These are phyloP conservation scores for Thozetella sp. DNA, from an alignment of 495 filamentous ascomycete species.

Conservation along the genomic window DNA sequence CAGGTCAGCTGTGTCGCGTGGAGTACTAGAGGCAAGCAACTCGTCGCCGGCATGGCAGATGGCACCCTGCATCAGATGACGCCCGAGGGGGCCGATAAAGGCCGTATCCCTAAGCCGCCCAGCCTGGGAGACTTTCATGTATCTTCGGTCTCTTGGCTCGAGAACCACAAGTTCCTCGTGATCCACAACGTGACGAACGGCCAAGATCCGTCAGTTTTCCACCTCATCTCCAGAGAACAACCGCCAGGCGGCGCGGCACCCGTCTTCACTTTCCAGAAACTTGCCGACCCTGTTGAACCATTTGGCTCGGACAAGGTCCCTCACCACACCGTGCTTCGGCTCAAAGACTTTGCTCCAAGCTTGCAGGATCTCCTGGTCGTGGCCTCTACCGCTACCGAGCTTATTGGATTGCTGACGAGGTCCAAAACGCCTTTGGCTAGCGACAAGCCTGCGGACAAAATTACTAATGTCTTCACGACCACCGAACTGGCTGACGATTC, in stretches of 20 bases:
- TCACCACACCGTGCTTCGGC: conserved; percentile 72
- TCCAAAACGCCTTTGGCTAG: conserved; percentile 65
- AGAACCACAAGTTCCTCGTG: conserved; percentile 81
- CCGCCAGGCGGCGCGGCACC: conserved; percentile 25
- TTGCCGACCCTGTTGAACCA: conserved; percentile 71
- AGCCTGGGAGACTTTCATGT: conserved; percentile 71
- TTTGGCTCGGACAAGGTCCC: conserved; percentile 68
- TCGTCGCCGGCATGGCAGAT: conserved; percentile 85
- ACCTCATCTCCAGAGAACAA: conserved; percentile 71
- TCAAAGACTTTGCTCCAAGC: conserved; percentile 77
- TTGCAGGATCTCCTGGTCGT: conserved; percentile 80
- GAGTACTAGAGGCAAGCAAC: conserved; percentile 91
- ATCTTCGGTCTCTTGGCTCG: conserved; percentile 85
- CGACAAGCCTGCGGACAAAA: conserved; percentile 59
- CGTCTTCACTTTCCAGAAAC: conserved; percentile 67
- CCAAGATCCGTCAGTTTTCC: conserved; percentile 62
- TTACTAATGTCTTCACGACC: conserved; percentile 68
- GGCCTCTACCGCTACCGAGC: conserved; percentile 73
- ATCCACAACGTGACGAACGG: conserved; percentile 68
- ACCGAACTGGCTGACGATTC: conserved; percentile 77
- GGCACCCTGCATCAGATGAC: conserved; percentile 84
- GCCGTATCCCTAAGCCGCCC: conserved; percentile 76
- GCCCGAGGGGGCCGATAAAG: conserved; percentile 74
- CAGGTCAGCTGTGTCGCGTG: conserved; percentile 86
- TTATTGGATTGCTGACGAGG: conserved; percentile 77